Evolutionary conservation across 768 basidiomycete species (phyloP).

Genomic region (Scleroderma bovista): DNA sequence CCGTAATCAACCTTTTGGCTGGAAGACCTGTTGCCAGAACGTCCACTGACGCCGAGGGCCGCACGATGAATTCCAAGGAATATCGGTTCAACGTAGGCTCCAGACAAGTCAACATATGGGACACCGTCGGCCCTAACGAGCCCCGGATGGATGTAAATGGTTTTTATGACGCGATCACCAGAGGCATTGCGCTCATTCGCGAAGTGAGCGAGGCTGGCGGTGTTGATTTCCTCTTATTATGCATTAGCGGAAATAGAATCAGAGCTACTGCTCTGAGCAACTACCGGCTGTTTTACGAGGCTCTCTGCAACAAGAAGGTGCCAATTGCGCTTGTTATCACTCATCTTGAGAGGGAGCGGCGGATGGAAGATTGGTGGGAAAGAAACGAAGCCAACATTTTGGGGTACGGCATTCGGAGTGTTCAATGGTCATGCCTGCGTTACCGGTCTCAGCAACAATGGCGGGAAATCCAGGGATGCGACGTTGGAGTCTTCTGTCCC

Average conservation of each 20-base stretch:
- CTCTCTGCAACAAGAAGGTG: slow-evolving; percentile 5
- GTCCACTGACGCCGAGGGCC: slow-evolving; percentile 11
- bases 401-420: background rate
- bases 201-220: background rate
- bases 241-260: slow-evolving; percentile 6
- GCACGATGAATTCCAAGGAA: slow-evolving; percentile 20
- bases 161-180: background rate
- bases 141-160: background rate
- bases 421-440: background rate
- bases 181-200: background rate
- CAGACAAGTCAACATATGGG: slow-evolving; percentile 10
- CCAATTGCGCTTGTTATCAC: slow-evolving; percentile 8
- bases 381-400: background rate
- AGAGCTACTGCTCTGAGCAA: background rate
- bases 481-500: background rate
- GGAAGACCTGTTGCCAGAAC: background rate
- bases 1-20: background rate
- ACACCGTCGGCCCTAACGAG: slow-evolving; percentile 15
- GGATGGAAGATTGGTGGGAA: slow-evolving; percentile 28
- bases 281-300: slow-evolving; percentile 7
- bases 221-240: slow-evolving; percentile 11
- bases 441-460: background rate
- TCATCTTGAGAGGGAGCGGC: slow-evolving; percentile 12
- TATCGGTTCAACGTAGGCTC: background rate
- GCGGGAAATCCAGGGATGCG: background rate